phyloP scores from a whole-genome alignment of 2,329 filamentous ascomycete species.

The Trematosphaeria pertusa region DNA sequence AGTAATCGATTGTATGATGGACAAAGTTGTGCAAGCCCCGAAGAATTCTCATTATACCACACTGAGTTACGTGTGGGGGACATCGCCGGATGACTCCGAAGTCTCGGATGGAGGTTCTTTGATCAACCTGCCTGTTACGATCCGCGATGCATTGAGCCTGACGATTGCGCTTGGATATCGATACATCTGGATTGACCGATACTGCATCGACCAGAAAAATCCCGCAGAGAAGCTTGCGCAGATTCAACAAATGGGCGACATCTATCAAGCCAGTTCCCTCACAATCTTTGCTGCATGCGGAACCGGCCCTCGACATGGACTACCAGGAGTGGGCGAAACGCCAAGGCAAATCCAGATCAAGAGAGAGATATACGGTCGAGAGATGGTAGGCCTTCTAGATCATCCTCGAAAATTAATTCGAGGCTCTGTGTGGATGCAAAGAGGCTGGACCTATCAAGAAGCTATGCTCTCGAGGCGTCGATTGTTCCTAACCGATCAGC shows the following conservation, averaged over 20 bases:
- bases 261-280: neutral
- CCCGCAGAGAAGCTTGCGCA: neutral
- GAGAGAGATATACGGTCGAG: neutral
- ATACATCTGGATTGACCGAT: conserved; percentile 9
- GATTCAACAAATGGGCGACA: conserved; percentile 4
- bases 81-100: neutral
- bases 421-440: neutral
- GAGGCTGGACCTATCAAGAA: conserved; percentile 24
- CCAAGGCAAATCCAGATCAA: neutral
- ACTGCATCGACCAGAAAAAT: conserved; percentile 7
- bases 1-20: too few species aligned
- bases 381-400: neutral
- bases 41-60: too few species aligned
- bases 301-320: neutral
- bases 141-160: neutral
- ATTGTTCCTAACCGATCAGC: conserved; percentile 18
- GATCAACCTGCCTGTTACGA: neutral
- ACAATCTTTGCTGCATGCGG: conserved; percentile 6
- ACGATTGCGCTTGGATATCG: neutral
- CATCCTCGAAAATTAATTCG: neutral
- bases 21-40: too few species aligned
- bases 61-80: neutral
- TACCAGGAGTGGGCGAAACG: neutral
- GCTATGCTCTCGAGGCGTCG: conserved; percentile 13
- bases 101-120: neutral